Conservation (phyloP, 2,329 filamentous ascomycete genomes). For the Onygenales sp. region DNA sequence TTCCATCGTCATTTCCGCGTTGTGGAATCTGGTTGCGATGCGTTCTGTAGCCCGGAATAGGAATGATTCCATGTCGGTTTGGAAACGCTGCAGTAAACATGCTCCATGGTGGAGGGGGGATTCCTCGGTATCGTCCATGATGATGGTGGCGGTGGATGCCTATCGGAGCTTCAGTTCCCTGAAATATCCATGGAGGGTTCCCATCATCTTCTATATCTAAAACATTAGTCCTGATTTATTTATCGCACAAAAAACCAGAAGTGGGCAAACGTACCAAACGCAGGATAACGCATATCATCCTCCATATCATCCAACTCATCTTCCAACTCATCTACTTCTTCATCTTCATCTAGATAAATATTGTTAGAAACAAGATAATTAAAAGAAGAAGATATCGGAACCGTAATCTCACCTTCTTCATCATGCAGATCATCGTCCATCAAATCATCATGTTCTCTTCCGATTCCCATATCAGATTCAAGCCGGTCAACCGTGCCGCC, state of each 20-base stretch:
- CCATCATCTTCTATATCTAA: background rate
- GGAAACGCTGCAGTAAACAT: slow-evolving; percentile 50
- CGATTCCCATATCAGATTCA: slow-evolving; percentile 35
- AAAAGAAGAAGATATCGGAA: background rate
- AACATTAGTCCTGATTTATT: background rate
- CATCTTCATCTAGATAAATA: slow-evolving; percentile 49
- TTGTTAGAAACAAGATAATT: slow-evolving; percentile 12
- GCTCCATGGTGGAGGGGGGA: slow-evolving; percentile 53
- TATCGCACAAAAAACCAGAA: background rate
- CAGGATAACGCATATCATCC: slow-evolving; percentile 34
- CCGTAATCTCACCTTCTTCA: slow-evolving; percentile 41
- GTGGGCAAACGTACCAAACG: slow-evolving; percentile 13
- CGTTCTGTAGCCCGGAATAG: slow-evolving; percentile 34
- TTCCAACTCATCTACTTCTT: slow-evolving; percentile 26
- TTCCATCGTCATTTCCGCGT: slow-evolving; percentile 63
- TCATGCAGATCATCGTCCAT: slow-evolving; percentile 46
- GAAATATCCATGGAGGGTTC: background rate
- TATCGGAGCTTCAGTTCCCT: background rate
- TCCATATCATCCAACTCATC: slow-evolving; percentile 35
- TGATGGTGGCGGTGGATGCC: slow-evolving; percentile 6
- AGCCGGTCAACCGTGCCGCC: slow-evolving; percentile 33
- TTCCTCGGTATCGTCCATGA: slow-evolving; percentile 47
- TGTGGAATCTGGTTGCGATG: slow-evolving; percentile 38
- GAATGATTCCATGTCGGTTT: slow-evolving; percentile 37
- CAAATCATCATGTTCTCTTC: slow-evolving; percentile 39